Base-by-base conservation (phyloP, 73 alveolate genomes). In the Paramecium tetraurelia region DNA sequence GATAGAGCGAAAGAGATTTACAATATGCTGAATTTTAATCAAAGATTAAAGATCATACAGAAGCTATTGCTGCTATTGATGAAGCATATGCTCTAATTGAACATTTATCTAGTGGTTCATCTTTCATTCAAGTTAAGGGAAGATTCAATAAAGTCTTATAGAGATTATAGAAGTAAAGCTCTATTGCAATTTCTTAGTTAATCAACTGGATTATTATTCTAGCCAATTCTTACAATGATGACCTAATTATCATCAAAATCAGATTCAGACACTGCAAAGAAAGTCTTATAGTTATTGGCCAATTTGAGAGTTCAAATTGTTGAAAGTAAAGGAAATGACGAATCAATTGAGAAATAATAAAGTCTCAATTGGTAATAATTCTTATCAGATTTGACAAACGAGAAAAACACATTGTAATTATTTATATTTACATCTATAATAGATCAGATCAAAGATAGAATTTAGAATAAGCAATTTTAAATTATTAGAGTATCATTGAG, bases 371-470 rank as follows among this genome's bases (percentile, higher is more conserved):
- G 90, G 90, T 41, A 80, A 35, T 20, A 80, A 80, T 80, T 80
- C 76, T 46, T 80, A 14, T 4, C 76, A 12, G 90, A 80, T 80
- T 46, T 80, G 20, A 46, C 72, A 12, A 80, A 80, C 46, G 90
- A 80, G 21, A 80, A 46, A 80, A 80, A 80, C 14, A 80, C 90
- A 21, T 46, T 80, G 75, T 80, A 80, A 12, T 43, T 14, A 20
- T 16, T 18, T 14, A 3, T 24, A 36, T 31, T 31, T 31, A 31
- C 16, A 14, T 22, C 7, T 0, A 44, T 27, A 27, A 22, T 63
- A 63, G 90, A 43, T 80, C 46, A 18, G 90, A 80, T 80, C n/a
- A 80, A 46, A 80, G 90, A 80, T 80, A 80, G 31, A 80, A 80
- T 48, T 46, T 80, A 44, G 90, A 80, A 80, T 80, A 80, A 80